Percentiles rank a stretch among this genome's conserved stretches.
Evolutionary conservation across 768 basidiomycete species (phyloP).

Genomic region (Stropharia rugosoannulata): DNA sequence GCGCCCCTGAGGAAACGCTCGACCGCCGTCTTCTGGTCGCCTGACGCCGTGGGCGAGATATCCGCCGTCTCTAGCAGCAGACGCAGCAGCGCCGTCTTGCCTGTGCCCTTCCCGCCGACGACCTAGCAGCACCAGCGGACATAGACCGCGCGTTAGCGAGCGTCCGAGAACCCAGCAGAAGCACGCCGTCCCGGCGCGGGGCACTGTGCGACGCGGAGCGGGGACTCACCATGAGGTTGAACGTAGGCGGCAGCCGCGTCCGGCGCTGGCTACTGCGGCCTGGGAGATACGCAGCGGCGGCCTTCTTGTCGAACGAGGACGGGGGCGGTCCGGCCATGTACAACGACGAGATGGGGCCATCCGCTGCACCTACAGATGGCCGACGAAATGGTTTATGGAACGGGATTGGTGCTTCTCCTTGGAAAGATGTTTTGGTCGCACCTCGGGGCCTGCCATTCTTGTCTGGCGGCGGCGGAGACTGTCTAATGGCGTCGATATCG

Average conservation of each 20-base stretch:
- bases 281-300: conserved; percentile 26
- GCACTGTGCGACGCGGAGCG: background rate
- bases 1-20: conserved; percentile 63
- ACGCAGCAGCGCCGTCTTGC: conserved; percentile 81
- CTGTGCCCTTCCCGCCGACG: conserved; percentile 76
- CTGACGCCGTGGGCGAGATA: conserved; percentile 73
- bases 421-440: conserved; percentile 70
- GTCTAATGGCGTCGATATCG: conserved; percentile 64
- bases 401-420: conserved; percentile 56
- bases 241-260: conserved; percentile 67
- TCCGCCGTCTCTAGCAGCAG: conserved; percentile 84
- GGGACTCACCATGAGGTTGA: conserved; percentile 77
- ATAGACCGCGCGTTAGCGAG: conserved; percentile 1
- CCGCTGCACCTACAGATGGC: conserved; percentile 45
- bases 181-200: conserved; percentile 16
- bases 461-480: conserved; percentile 35
- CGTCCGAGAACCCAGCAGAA: background rate
- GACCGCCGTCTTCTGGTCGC: conserved; percentile 66
- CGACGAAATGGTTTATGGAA: conserved; percentile 83
- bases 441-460: conserved; percentile 45
- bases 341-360: conserved; percentile 61
- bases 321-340: conserved; percentile 71
- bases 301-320: conserved; percentile 56
- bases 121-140: conserved; percentile 44
- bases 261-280: conserved; percentile 64